phyloP scores from a whole-genome alignment of 257 asterid genomes.

The Fraxinus anomala region DNA sequence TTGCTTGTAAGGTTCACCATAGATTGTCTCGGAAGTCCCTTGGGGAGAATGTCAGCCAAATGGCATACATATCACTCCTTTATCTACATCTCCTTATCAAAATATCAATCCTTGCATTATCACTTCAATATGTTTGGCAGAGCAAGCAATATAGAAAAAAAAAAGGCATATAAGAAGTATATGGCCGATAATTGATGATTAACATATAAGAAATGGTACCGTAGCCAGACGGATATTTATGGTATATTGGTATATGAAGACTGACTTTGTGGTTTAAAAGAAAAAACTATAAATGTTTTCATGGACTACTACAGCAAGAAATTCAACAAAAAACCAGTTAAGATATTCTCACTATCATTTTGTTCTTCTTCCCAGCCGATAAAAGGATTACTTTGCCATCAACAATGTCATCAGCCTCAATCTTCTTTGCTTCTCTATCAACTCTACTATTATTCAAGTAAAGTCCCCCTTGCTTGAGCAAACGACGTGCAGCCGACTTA shows the following conservation, averaged over 20 bases:
- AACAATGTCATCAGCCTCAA: slow-evolving; percentile 71
- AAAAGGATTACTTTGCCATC: slow-evolving; percentile 77
- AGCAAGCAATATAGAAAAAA: neutral
- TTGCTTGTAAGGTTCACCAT: no score
- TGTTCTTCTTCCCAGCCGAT: slow-evolving; percentile 95
- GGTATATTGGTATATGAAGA: neutral
- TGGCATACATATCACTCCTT: neutral
- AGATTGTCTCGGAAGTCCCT: no score
- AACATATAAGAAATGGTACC: neutral
- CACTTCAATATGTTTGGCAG: neutral
- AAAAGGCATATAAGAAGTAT: neutral
- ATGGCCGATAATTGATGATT: neutral
- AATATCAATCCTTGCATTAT: neutral
- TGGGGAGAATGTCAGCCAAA: no score
- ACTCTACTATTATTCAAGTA: slow-evolving; percentile 73
- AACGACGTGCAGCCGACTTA: slow-evolving; percentile 84
- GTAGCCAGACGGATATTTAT: neutral
- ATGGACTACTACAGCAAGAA: neutral
- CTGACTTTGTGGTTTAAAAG: neutral
- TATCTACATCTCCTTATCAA: neutral
- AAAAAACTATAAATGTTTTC: neutral
- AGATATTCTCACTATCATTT: slow-evolving; percentile 81
- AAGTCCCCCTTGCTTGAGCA: slow-evolving; percentile 93
- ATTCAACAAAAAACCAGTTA: slow-evolving; percentile 22
- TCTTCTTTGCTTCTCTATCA: slow-evolving; percentile 76